Percentiles rank a stretch among this genome's conserved stretches.
Conservation (phyloP, 2,329 filamentous ascomycete genomes). For the Sclerotinia borealis region DNA sequence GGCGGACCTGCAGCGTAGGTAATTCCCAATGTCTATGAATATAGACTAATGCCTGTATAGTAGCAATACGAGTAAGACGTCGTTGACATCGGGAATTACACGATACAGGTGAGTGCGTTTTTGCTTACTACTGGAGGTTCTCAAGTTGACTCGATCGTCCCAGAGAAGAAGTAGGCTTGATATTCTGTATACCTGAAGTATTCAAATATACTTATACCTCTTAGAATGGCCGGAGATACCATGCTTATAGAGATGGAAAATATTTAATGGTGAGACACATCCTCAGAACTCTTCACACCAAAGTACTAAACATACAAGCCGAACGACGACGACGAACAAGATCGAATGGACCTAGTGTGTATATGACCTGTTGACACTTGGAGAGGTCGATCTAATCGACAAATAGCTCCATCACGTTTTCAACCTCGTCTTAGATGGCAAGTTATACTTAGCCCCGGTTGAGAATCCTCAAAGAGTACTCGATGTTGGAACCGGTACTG, state of each 20-base stretch:
- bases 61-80: slow-evolving; percentile 12
- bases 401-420: slow-evolving; percentile 10
- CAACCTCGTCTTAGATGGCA: neutral
- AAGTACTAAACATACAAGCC: slow-evolving; percentile 17
- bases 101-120: slow-evolving; percentile 11
- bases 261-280: slow-evolving; percentile 21
- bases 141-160: neutral
- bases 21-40: neutral
- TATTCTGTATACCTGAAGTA: neutral
- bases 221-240: slow-evolving; percentile 37
- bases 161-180: slow-evolving; percentile 8
- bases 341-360: slow-evolving; percentile 24
- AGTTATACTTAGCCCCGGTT: neutral
- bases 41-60: neutral
- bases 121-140: neutral
- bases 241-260: slow-evolving; percentile 30
- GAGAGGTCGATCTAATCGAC: neutral
- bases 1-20: neutral
- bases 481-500: slow-evolving; percentile 11
- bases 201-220: neutral
- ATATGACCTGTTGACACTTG: neutral
- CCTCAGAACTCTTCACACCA: too few relatives aligned
- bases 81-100: slow-evolving; percentile 15
- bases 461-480: slow-evolving; percentile 7
- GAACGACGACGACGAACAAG: slow-evolving; percentile 30